phyloP scores from a whole-genome alignment of 2,329 filamentous ascomycete genomes.

The Fusarium chuoi region DNA sequence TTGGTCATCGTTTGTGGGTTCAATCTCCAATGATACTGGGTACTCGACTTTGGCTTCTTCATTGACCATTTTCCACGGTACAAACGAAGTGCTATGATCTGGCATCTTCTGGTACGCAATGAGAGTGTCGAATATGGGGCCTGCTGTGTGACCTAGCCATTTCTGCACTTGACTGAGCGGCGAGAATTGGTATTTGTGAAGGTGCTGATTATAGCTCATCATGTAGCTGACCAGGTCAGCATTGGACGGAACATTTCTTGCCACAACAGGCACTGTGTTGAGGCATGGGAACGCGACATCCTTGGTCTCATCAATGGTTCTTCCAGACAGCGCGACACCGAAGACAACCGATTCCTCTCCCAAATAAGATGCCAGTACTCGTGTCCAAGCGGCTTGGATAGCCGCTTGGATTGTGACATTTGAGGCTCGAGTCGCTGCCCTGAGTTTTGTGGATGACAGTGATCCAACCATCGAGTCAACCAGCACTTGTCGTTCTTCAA shows the following conservation, averaged over 20 bases:
- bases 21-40: conserved; percentile 81
- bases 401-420: conserved; percentile 81
- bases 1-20: conserved; percentile 60
- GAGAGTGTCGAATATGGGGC: conserved; percentile 82
- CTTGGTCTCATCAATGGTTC: conserved; percentile 69
- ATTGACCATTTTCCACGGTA: conserved; percentile 68
- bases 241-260: conserved; percentile 65
- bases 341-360: conserved; percentile 81
- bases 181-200: conserved; percentile 77
- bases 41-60: conserved; percentile 82
- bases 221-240: conserved; percentile 68
- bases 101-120: conserved; percentile 80
- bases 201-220: conserved; percentile 70
- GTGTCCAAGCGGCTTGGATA: conserved; percentile 81
- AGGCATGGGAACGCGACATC: conserved; percentile 80
- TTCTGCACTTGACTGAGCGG: conserved; percentile 78
- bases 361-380: conserved; percentile 78
- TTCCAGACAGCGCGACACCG: conserved; percentile 82
- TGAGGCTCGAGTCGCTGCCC: conserved; percentile 62
- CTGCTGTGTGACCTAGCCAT: conserved; percentile 72
- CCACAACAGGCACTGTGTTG: conserved; percentile 79
- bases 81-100: conserved; percentile 31
- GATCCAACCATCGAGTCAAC: conserved; percentile 50
- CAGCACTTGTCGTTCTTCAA: conserved; percentile 48
- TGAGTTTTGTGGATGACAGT: conserved; percentile 59